Evolutionary conservation across 768 basidiomycete genomes (phyloP).

Genomic region (Trametes villosa): DNA sequence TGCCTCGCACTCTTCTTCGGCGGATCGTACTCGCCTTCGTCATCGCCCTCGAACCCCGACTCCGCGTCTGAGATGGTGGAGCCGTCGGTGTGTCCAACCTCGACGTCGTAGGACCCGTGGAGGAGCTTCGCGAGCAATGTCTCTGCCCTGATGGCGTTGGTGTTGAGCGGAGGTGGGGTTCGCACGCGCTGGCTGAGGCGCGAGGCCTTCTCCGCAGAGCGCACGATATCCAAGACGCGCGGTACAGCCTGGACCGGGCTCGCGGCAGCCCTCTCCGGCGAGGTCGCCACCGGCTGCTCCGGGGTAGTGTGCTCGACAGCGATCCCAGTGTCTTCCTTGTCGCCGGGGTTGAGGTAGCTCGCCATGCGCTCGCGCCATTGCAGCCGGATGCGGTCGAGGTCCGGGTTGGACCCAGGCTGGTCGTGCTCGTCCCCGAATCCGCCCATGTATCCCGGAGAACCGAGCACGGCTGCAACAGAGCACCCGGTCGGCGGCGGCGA

Average conservation of each 20-base stretch:
- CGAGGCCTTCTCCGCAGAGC: background rate
- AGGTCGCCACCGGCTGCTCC: background rate
- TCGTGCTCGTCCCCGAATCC: constrained; percentile 15
- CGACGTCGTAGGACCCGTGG: constrained; percentile 5
- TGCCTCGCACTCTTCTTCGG: no score
- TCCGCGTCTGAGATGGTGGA: background rate
- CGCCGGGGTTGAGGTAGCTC: background rate
- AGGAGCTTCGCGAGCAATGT: background rate
- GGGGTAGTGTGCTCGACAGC: background rate
- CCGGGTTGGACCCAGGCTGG: constrained; percentile 1
- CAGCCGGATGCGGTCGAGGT: constrained; percentile 6
- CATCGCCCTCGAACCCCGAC: constrained; percentile 17
- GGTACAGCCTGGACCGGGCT: no score
- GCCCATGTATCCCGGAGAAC: constrained; percentile 1
- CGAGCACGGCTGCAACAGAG: constrained; percentile 12
- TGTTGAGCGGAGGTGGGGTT: constrained; percentile 11
- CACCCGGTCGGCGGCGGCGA: constrained; percentile 14
- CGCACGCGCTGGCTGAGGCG: constrained; percentile 18
- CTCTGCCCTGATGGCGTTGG: background rate
- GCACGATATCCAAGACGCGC: background rate
- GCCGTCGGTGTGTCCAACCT: constrained; percentile 4
- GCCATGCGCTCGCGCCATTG: background rate
- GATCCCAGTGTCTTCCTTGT: background rate
- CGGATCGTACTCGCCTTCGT: background rate
- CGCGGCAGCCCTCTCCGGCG: background rate